phyloP scores from a whole-genome alignment of 257 asterid genomes.

The Capsicum pubescens region DNA sequence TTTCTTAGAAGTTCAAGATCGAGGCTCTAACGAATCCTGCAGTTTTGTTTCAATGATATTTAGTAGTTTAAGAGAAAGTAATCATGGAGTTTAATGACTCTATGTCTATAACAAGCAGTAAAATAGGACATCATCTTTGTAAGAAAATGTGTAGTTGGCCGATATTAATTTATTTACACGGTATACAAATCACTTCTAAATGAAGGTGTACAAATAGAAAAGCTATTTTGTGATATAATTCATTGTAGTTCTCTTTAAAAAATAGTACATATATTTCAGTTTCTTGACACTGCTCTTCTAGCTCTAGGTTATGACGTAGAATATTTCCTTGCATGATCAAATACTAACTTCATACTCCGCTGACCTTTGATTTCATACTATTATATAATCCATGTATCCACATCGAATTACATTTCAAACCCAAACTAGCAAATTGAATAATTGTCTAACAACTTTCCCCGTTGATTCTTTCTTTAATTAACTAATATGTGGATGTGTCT shows the following conservation, averaged over 20 bases:
- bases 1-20: neutral
- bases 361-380: neutral
- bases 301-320: neutral
- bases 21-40: slow-evolving; percentile 9
- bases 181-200: neutral
- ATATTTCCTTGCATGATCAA: neutral
- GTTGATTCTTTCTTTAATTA: neutral
- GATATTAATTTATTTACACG: neutral
- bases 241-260: slow-evolving; percentile 16
- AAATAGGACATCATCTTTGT: neutral
- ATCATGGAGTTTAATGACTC: neutral
- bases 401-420: too few relatives aligned
- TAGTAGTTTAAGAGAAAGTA: slow-evolving; percentile 8
- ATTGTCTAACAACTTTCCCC: neutral
- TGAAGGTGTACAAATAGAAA: neutral
- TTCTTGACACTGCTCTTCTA: neutral
- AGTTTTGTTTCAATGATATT: neutral
- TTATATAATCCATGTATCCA: too few relatives aligned
- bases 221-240: neutral
- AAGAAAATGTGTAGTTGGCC: neutral
- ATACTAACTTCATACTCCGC: neutral
- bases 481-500: neutral
- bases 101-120: neutral
- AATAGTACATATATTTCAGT: neutral
- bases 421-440: neutral